Evolutionary conservation across 2,329 filamentous ascomycete species (phyloP).

Genomic region (Tolypocladium tropicale): DNA sequence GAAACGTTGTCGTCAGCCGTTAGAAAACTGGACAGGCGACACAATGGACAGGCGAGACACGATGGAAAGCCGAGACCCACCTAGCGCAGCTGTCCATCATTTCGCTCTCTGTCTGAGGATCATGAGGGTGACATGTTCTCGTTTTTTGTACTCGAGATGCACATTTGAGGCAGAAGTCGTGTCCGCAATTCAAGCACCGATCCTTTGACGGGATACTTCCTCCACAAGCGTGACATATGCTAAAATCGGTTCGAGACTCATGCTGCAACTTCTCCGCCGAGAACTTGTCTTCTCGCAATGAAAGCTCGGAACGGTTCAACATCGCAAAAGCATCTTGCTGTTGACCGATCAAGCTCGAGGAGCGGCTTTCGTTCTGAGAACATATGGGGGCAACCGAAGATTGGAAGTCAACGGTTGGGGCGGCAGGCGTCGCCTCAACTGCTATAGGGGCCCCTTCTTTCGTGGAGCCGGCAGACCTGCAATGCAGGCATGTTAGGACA

Average conservation of each 20-base stretch:
- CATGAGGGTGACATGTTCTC: not conserved
- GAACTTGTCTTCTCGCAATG: conserved; percentile 34
- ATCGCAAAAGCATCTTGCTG: conserved; percentile 34
- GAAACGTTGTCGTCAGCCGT: not conserved
- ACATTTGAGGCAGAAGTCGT: conserved; percentile 39
- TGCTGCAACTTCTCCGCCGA: conserved; percentile 23
- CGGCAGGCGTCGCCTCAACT: not conserved
- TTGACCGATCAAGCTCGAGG: conserved; percentile 22
- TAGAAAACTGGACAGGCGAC: not conserved
- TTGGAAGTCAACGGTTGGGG: not conserved
- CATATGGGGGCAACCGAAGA: not conserved
- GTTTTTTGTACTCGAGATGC: conserved; percentile 20
- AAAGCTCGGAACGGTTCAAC: conserved; percentile 35
- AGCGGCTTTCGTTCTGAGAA: conserved; percentile 2
- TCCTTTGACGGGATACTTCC: conserved; percentile 25
- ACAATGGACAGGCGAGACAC: too few relatives aligned
- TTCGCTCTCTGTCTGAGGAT: not conserved
- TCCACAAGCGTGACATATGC: conserved; percentile 41
- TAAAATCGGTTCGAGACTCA: conserved; percentile 14
- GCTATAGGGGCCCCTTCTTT: not conserved
- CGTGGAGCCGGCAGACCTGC: not conserved
- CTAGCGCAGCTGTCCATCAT: not conserved
- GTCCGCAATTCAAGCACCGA: conserved; percentile 38
- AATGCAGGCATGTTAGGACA: not conserved
- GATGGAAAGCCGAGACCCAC: too few relatives aligned